Base-by-base conservation (phyloP, 192 early-diverging fungal genomes). In the Coemansia sp. region DNA sequence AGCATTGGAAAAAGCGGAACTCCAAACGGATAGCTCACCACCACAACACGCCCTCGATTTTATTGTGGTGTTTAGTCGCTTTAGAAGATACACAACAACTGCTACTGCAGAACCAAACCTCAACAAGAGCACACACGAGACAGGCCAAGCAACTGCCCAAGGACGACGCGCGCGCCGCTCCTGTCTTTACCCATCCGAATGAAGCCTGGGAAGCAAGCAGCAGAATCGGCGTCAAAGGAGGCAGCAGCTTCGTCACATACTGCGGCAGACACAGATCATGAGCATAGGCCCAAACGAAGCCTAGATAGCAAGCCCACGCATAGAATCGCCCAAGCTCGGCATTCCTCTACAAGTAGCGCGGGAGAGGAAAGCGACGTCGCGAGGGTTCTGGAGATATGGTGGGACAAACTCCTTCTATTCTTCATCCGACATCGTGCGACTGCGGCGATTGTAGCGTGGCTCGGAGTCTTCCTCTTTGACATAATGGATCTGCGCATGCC, bases 381-480 rank as follows among this genome's bases (percentile, higher is more conserved):
- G 21, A 39, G 53, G 52, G 15, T 45, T 35, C 52, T 82, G 35
- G 75, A 68, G 12, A 30, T 61, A 16, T 77, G 67, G 71, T 77
- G 74, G 74, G 74, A 77, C 62, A 48, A 34, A 33, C 41, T 73
- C 8, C 68, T 82, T 10, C 67, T 43, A 18, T 82, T 77, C 35
- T 82, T 82, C 52, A 44, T 66, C 12, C 60, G 63, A 57, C 80
- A 82, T 44, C 74, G 79, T 24, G 79, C 79, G 15, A 67, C 68
- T 9, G 68, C 79, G 7, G 75, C 68, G 38, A 43, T 82, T 45
- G 63, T 57, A 2, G 71, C 67, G 11, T 82, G 79, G 71, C 62
- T 71, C n/a, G 64, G 64, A 43, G 66, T 82, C 30, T 74, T 64
- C 45, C 48, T 71, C 15, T 70, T 82, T 49, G 79, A 82, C 59